These are phyloP conservation scores for Tanacetum coccineum DNA, from an alignment of 129 eudicot genomes.

Conservation along the genomic window DNA sequence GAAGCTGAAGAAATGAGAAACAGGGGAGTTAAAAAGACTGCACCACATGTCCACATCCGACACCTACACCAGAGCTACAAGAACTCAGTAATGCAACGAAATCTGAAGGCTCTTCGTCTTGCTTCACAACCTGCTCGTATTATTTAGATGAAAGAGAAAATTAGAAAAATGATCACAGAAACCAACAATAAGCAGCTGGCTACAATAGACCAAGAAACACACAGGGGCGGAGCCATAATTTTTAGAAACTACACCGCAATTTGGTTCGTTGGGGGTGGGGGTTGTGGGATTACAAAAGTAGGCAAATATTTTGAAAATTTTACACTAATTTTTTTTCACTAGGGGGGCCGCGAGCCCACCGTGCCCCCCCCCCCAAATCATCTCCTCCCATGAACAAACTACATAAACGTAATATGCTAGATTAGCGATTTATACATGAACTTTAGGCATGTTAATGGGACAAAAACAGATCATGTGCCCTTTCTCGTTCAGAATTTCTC, in stretches of 20 bases:
- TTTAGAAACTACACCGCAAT: too few species aligned
- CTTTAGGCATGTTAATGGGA: not conserved
- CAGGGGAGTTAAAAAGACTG: slow-evolving; percentile 10
- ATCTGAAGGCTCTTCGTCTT: slow-evolving; percentile 64
- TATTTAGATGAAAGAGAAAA: slow-evolving; percentile 4
- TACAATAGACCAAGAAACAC: too few species aligned
- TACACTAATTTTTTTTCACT: too few species aligned
- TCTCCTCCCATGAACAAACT: too few species aligned
- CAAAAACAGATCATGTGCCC: not conserved
- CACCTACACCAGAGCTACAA: slow-evolving; percentile 28
- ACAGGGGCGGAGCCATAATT: too few species aligned
- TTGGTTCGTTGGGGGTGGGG: too few species aligned
- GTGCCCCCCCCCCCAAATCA: too few species aligned
- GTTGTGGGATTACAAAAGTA: too few species aligned
- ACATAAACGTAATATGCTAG: not conserved
- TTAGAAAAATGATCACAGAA: not conserved
- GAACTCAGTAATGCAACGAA: slow-evolving; percentile 43
- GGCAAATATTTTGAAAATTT: too few species aligned
- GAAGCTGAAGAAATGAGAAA: slow-evolving; percentile 19
- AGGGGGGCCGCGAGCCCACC: too few species aligned
- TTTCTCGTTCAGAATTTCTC: slow-evolving; percentile 16
- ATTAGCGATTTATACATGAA: not conserved
- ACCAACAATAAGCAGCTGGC: too few species aligned
- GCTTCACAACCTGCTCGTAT: slow-evolving; percentile 53
- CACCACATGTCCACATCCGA: slow-evolving; percentile 13